Evolutionary conservation across 169 alveolate species (phyloP).

Genomic region (Eimeria acervulina): DNA sequence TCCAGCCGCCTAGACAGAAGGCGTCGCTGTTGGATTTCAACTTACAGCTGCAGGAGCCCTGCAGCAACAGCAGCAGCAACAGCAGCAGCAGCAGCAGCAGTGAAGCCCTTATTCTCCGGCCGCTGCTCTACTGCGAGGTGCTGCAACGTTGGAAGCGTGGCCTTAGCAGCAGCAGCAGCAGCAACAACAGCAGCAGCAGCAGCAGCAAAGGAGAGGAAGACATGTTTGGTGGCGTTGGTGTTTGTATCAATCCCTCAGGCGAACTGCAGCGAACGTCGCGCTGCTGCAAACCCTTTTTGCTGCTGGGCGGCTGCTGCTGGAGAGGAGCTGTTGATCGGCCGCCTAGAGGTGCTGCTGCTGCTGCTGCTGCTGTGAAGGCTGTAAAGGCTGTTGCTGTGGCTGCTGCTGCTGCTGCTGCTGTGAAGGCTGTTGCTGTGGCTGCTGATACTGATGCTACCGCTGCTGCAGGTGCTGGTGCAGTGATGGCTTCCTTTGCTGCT

Average conservation of each 20-base stretch:
- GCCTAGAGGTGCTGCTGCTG: slow-evolving; percentile 41
- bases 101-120: neutral
- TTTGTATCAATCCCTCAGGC: slow-evolving; percentile 75
- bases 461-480: neutral
- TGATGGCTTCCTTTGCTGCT: no score
- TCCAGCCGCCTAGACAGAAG: slow-evolving; percentile 17
- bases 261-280: slow-evolving; percentile 67
- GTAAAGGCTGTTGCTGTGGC: neutral
- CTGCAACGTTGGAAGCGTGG: slow-evolving; percentile 28
- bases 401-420: neutral
- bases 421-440: neutral
- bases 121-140: slow-evolving; percentile 62
- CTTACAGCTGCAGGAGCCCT: slow-evolving; percentile 31
- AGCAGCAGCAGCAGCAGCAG: slow-evolving; percentile 50
- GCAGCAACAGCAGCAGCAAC: neutral
- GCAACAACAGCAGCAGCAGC: slow-evolving; percentile 34
- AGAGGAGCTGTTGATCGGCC: slow-evolving; percentile 14
- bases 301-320: slow-evolving; percentile 10
- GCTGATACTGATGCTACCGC: neutral
- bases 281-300: slow-evolving; percentile 44
- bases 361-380: slow-evolving; percentile 43
- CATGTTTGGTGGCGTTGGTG: slow-evolving; percentile 28
- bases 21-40: slow-evolving; percentile 51
- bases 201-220: neutral
- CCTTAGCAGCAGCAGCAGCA: slow-evolving; percentile 13